A percentile compares a stretch with the other conserved stretches of the same genome.
Conservation (phyloP, 768 basidiomycete species). For the Russula sp. region DNA sequence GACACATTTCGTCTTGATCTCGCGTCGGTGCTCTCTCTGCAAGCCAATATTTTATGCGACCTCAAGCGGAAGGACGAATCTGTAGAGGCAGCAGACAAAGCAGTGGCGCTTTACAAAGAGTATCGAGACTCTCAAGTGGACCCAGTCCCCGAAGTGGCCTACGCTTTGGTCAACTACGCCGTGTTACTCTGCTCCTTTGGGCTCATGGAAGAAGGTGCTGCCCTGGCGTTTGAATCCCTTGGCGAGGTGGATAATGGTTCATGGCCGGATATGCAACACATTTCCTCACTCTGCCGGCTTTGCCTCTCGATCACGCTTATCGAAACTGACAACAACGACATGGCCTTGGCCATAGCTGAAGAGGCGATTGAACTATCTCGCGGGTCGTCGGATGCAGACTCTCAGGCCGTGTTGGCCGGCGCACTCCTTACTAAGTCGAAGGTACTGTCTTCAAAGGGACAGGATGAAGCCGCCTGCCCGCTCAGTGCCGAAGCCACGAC, state of each 20-base stretch:
- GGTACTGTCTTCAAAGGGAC: slow-evolving; percentile 6
- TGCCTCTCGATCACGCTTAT: neutral
- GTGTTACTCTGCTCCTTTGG: slow-evolving; percentile 4
- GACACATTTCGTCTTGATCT: neutral
- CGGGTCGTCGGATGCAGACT: neutral
- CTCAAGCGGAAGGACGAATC: slow-evolving; percentile 8
- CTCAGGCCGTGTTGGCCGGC: neutral
- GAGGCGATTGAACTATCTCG: slow-evolving; percentile 3
- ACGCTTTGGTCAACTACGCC: slow-evolving; percentile 2
- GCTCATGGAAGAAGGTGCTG: neutral
- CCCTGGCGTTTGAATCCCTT: slow-evolving; percentile 5
- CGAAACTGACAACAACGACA: neutral
- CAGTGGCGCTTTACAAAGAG: neutral
- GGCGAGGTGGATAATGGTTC: neutral
- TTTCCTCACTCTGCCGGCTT: slow-evolving; percentile 6
- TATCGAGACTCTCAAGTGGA: neutral
- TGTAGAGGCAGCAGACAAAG: neutral
- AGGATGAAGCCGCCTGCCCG: neutral
- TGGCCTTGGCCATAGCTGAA: neutral
- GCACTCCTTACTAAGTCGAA: slow-evolving; percentile 14
- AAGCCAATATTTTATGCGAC: slow-evolving; percentile 9
- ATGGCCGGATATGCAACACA: neutral
- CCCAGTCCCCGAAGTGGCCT: neutral
- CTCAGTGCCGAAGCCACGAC: slow-evolving; percentile 1
- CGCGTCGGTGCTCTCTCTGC: slow-evolving; percentile 1